Conservation (phyloP, 371 early-diverging fungal genomes). For the Blakeslea trispora region DNA sequence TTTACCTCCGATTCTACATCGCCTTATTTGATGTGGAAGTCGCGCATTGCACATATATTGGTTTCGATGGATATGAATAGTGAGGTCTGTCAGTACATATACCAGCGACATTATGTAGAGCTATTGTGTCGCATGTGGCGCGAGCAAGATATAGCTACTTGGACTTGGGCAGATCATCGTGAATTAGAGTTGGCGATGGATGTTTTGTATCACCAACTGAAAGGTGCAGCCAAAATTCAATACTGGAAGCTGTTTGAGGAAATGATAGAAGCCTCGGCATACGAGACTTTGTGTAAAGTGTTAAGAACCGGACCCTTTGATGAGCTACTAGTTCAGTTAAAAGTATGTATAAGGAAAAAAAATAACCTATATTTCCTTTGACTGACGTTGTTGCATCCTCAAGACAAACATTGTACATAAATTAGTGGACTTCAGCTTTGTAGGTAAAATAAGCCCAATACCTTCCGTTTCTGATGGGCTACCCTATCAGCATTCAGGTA, state of each 20-base stretch:
- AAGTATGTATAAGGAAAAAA: constrained; percentile 18
- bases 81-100: constrained; percentile 43
- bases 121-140: constrained; percentile 35
- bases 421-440: constrained; percentile 48
- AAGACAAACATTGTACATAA: constrained; percentile 50
- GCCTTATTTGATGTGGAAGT: constrained; percentile 41
- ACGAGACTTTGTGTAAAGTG: constrained; percentile 16
- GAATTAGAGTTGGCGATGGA: constrained; percentile 30
- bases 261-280: constrained; percentile 9
- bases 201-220: constrained; percentile 19
- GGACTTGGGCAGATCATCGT: constrained; percentile 20
- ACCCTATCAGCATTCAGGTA: constrained; percentile 63
- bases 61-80: constrained; percentile 26
- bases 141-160: constrained; percentile 11
- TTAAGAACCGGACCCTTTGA: constrained; percentile 12
- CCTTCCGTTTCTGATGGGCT: constrained; percentile 53
- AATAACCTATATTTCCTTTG: constrained; percentile 7
- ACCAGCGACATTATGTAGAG: constrained; percentile 31
- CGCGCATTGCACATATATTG: constrained; percentile 32
- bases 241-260: constrained; percentile 7
- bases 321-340: constrained; percentile 6
- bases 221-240: constrained; percentile 15
- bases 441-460: constrained; percentile 49
- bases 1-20: constrained; percentile 11
- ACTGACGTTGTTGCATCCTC: background rate